Base-by-base conservation (phyloP, 352 stramenopile species). In the Globisporangium nunn region DNA sequence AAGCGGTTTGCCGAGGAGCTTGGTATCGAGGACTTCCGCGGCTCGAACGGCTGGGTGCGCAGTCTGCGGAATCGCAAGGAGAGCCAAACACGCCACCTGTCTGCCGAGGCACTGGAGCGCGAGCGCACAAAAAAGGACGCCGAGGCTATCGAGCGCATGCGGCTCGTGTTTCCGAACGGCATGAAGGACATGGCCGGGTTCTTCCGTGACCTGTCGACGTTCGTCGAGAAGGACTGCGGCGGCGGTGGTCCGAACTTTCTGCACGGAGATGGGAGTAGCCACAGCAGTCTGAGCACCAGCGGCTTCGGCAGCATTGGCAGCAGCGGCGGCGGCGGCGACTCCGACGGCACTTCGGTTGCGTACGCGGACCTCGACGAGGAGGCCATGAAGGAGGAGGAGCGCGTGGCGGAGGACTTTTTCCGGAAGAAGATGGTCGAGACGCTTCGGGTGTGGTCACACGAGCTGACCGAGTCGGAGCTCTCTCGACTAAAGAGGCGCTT, bases 391-490 rank as follows among this genome's bases (percentile, higher is more conserved):
- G 74, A 81, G n/a, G 71, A 62, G 23, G 62, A 65, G 0, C 54
- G 52, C 6, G 53, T 74, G 6, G 69, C 75, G 3, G 76, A 88
- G 43, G 78, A 85, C 51, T 79, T 78, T 33, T 54, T 88, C 6
- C 85, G 84, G 40, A 87, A 87, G 65, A 88, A 88, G 54, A 88
- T 91, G 78, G 71, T 88, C 48, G 81, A 87, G 45, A 76, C 74
- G 14, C 56, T 91, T 45, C 76, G 81, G 0, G 33, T 62, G 14
- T 91, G 81, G 81, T 88, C 81, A 2, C 76, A 91, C 50, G 81
- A 91, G 50, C 64, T 91, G 8, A 74, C 87, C 67, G 72, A 85
- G 46, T 64, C 75, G 11, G 81, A 91, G 57, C 53, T 91, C 15
- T 63, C 66, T 14, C 81, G 83, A 43, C 74, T 91, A 48, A 91